phyloP scores from a whole-genome alignment of 2,329 filamentous ascomycete species.

The Cordyceps sp. region DNA sequence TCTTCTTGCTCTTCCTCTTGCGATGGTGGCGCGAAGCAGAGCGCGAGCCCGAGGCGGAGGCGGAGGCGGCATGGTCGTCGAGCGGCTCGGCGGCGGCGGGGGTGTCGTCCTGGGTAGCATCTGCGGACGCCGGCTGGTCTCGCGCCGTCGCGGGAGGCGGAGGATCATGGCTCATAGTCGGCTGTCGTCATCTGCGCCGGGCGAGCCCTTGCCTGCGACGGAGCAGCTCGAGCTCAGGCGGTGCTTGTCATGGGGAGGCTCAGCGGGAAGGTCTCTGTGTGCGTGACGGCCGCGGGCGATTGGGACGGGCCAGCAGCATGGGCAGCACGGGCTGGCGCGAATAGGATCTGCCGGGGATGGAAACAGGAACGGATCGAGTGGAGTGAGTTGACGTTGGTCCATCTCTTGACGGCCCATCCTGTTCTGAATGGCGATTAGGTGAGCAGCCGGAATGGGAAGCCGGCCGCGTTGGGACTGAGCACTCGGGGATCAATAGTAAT shows the following conservation, averaged over 20 bases:
- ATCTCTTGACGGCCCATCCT: too few species aligned
- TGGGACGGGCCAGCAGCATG: too few species aligned
- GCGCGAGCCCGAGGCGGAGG: conserved; percentile 6
- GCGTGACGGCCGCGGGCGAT: too few species aligned
- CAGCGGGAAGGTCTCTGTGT: too few species aligned
- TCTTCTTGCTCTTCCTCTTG: conserved; percentile 19
- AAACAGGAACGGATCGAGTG: too few species aligned
- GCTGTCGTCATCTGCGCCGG: conserved; percentile 16
- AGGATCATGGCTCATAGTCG: conserved; percentile 34
- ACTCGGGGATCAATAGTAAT: too few species aligned
- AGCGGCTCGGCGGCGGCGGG: neutral
- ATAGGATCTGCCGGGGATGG: too few species aligned
- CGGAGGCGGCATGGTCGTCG: neutral
- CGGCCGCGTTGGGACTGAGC: too few species aligned
- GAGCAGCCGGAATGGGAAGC: too few species aligned
- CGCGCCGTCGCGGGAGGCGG: conserved; percentile 1
- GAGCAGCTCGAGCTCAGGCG: conserved; percentile 9
- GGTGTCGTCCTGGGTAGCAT: neutral
- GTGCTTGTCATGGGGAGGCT: conserved; percentile 11
- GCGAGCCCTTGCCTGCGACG: conserved; percentile 13
- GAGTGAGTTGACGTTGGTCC: too few species aligned
- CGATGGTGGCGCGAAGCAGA: conserved; percentile 15
- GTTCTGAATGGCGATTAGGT: too few species aligned
- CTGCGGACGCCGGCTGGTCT: neutral
- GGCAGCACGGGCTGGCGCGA: too few species aligned